These are phyloP conservation scores for Aspergillus indologenus DNA, from an alignment of 495 filamentous ascomycete species.

Conservation along the genomic window DNA sequence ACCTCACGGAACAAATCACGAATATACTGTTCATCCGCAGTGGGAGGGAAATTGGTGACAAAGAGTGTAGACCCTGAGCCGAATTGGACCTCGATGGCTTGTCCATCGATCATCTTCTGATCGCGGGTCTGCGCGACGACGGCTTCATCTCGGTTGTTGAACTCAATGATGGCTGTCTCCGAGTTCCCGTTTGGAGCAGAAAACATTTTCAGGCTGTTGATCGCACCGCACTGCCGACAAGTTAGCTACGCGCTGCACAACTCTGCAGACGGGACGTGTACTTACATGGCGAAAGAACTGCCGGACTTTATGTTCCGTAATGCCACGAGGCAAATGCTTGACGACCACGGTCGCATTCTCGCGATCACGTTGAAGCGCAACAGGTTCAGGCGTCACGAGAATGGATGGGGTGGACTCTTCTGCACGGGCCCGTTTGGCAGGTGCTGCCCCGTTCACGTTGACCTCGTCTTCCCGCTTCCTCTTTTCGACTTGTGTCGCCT, in stretches of 20 bases:
- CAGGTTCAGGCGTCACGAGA: constrained; percentile 28
- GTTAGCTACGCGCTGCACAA: constrained; percentile 18
- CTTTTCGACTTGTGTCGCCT: constrained; percentile 51
- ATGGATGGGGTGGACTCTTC: constrained; percentile 36
- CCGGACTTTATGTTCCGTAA: constrained; percentile 67
- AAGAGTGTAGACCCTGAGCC: constrained; percentile 77
- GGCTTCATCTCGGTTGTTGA: constrained; percentile 74
- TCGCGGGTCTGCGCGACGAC: constrained; percentile 75
- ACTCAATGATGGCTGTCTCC: constrained; percentile 78
- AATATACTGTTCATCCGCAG: constrained; percentile 78
- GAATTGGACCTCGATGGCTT: constrained; percentile 66
- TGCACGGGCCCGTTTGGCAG: constrained; percentile 58
- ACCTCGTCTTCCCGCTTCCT: constrained; percentile 66
- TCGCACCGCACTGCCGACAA: constrained; percentile 60
- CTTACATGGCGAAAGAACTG: constrained; percentile 84
- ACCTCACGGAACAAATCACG: constrained; percentile 68
- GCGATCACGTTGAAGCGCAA: constrained; percentile 68
- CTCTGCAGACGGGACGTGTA: constrained; percentile 6
- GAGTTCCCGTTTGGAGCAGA: constrained; percentile 54
- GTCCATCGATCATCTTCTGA: constrained; percentile 67
- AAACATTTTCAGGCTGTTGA: constrained; percentile 69
- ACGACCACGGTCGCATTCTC: constrained; percentile 86
- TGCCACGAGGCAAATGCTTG: constrained; percentile 65
- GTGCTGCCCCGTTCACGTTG: constrained; percentile 38
- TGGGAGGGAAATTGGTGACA: constrained; percentile 86